phyloP scores from a whole-genome alignment of 768 basidiomycete species.

The Boletus tylopilopsis region DNA sequence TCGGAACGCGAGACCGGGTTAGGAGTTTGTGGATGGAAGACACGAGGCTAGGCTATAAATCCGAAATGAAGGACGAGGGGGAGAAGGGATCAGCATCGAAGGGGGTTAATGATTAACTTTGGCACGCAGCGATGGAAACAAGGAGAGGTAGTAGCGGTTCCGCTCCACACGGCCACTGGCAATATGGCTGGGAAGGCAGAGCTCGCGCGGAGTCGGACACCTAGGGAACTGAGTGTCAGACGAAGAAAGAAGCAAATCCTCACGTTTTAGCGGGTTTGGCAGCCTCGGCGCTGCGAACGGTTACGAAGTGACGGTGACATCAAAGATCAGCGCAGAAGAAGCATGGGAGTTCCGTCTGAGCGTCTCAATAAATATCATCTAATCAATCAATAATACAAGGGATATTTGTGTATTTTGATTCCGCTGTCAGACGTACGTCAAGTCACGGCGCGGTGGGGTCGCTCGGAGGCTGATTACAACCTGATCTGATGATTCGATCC shows the following conservation, averaged over 20 bases:
- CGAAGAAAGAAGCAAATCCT: slow-evolving; percentile 9
- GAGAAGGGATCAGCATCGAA: slow-evolving; percentile 34
- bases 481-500: slow-evolving; percentile 14
- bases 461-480: slow-evolving; percentile 16
- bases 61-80: slow-evolving; percentile 34
- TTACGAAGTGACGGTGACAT: slow-evolving; percentile 23
- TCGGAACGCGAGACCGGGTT: slow-evolving; percentile 28
- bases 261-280: slow-evolving; percentile 18
- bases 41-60: slow-evolving; percentile 35
- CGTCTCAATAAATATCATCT: no score
- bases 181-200: slow-evolving; percentile 15
- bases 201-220: slow-evolving; percentile 8
- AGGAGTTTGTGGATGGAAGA: slow-evolving; percentile 27
- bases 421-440: slow-evolving; percentile 27
- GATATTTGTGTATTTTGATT: no score
- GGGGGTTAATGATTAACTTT: slow-evolving; percentile 33
- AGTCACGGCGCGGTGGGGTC: slow-evolving; percentile 4
- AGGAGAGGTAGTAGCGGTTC: slow-evolving; percentile 25
- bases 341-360: slow-evolving; percentile 1
- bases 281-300: slow-evolving; percentile 6
- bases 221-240: not conserved
- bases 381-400: no score
- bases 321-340: slow-evolving; percentile 21
- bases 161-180: slow-evolving; percentile 25
- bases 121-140: slow-evolving; percentile 25